phyloP scores from a whole-genome alignment of 345 rosid species.

The Rhodamnia rubescens region DNA sequence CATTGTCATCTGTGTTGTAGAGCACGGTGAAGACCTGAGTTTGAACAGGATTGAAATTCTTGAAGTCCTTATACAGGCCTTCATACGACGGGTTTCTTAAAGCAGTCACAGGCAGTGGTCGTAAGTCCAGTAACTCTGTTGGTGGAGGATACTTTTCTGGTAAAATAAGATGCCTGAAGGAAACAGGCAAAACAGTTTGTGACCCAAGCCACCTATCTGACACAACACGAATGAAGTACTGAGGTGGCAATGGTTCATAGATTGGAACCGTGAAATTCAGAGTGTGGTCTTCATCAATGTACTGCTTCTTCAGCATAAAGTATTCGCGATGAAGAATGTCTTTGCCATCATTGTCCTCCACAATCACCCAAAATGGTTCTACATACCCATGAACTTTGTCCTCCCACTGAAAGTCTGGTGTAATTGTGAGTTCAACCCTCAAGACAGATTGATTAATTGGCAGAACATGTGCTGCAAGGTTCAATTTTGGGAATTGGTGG shows the following conservation, averaged over 20 bases:
- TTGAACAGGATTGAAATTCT: slow-evolving; percentile 93
- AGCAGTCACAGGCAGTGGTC: slow-evolving; percentile 88
- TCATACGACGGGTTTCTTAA: slow-evolving; percentile 82
- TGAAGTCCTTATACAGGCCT: slow-evolving; percentile 71
- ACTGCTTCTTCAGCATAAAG: slow-evolving; percentile 85
- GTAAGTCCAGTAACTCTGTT: slow-evolving; percentile 85
- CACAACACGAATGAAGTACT: slow-evolving; percentile 79
- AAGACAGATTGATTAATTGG: slow-evolving; percentile 82
- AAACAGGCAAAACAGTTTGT: slow-evolving; percentile 33
- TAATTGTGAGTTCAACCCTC: slow-evolving; percentile 78
- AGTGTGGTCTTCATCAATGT: slow-evolving; percentile 73
- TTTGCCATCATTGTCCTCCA: slow-evolving; percentile 92
- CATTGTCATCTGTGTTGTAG: slow-evolving; percentile 81
- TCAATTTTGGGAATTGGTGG: slow-evolving; percentile 85
- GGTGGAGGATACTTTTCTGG: slow-evolving; percentile 98
- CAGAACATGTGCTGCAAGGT: slow-evolving; percentile 77
- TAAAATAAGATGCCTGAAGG: slow-evolving; percentile 44
- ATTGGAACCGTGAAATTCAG: slow-evolving; percentile 87
- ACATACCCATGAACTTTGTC: slow-evolving; percentile 86
- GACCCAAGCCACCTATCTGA: slow-evolving; percentile 95
- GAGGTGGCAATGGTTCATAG: slow-evolving; percentile 89
- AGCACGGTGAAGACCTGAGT: slow-evolving; percentile 91
- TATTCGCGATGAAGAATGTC: slow-evolving; percentile 88
- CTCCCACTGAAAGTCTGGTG: slow-evolving; percentile 96
- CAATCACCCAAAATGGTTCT: slow-evolving; percentile 94